Base-by-base conservation (phyloP, 306 rosid species). In the Corylus avellana region DNA sequence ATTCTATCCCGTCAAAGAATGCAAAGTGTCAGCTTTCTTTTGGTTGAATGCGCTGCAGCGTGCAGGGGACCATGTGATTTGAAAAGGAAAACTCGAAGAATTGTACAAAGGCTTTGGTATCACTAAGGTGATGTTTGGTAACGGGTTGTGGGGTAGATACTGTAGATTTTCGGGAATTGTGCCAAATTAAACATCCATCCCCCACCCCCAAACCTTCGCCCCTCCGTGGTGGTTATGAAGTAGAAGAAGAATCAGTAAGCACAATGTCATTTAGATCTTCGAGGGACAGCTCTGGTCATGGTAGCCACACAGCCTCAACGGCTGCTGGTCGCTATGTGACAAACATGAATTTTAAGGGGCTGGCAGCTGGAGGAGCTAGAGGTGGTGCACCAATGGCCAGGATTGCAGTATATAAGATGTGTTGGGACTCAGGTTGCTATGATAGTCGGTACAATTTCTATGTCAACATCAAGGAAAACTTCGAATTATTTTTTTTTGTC, bases 351-450 rank as follows among this genome's bases (percentile, higher is more conserved):
- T 92, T 88, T 49, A 85, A 18, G 78, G 94, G 97, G 7, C 78
- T 92, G 72, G 97, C 88, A 57, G 78, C 88, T 56, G 97, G 94
- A 68, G 86, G 80, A 76, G 97, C 91, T 7, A 82, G 97, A 77
- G 94, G 97, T 62, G 97, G 97, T 73, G 97, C 97, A 70, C 90
- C 97, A 12, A 79, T 80, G 92, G 91, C 94, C 67, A 87, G 97
- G 77, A 84, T 92, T 81, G 87, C 94, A 29, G 91, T 87, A n/a
- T 90, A 92, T 85, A 92, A 92, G 84, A 85, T 92, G 25, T 92
- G 97, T 75, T 92, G 97, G 97, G 78, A 87, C 84, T 82, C 97
- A 1, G 97, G 97, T 47, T 90, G 97, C 92, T 92, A 92, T 74
- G 94, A 63, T 85, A 84, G 71, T 80, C 79, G 68, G 80, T 87